A percentile compares a stretch with the other conserved stretches of the same genome.
These are phyloP conservation scores for Lecanicillium sp. DNA, from an alignment of 2,329 filamentous ascomycete genomes.

Conservation along the genomic window DNA sequence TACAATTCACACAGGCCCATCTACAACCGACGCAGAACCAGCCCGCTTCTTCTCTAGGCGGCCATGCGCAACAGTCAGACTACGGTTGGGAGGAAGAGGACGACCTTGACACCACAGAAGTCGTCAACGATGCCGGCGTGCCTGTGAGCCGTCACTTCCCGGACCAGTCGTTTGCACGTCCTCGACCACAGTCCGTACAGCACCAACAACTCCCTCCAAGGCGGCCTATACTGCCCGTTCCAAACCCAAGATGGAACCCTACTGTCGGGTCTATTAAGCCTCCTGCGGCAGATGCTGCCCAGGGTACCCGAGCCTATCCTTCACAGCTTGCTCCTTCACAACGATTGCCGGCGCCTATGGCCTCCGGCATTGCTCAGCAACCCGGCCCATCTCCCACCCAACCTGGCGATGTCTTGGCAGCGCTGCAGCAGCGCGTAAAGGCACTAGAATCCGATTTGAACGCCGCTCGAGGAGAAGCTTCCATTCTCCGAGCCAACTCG, in stretches of 20 bases:
- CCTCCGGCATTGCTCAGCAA: constrained; percentile 33
- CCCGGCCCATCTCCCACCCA: constrained; percentile 20
- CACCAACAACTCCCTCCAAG: constrained; percentile 18
- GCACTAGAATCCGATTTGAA: constrained; percentile 49
- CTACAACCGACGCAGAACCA: constrained; percentile 19
- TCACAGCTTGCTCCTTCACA: constrained; percentile 8
- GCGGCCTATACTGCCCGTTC: constrained; percentile 21
- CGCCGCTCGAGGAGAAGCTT: constrained; percentile 62
- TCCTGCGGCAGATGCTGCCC: neutral
- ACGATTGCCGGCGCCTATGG: constrained; percentile 22
- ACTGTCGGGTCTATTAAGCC: constrained; percentile 18
- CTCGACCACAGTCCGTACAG: constrained; percentile 23
- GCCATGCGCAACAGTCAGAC: constrained; percentile 22
- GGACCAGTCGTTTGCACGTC: neutral
- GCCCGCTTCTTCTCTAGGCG: constrained; percentile 14
- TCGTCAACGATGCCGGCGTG: constrained; percentile 40
- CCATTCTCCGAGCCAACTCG: constrained; percentile 66
- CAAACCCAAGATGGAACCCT: constrained; percentile 32
- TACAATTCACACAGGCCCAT: constrained; percentile 49
- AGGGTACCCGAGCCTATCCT: too few relatives aligned
- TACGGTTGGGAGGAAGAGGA: constrained; percentile 46
- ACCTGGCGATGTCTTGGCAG: constrained; percentile 29
- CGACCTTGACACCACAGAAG: constrained; percentile 50
- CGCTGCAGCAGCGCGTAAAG: constrained; percentile 44
- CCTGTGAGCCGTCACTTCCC: constrained; percentile 26